Base-by-base conservation (phyloP, 441 rosid genomes). In the Erodium texanum region DNA sequence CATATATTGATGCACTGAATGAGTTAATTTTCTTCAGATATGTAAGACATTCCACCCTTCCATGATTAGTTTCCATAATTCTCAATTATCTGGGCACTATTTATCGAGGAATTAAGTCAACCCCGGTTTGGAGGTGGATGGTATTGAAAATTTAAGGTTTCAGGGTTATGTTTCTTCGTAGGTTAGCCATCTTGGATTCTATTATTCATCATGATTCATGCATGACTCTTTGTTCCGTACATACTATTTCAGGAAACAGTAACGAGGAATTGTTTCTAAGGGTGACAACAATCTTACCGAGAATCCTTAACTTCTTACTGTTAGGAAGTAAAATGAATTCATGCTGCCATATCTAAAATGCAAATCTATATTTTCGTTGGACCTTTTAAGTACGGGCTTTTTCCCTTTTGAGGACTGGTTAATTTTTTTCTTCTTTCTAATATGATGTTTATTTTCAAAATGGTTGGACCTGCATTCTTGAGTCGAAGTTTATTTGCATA, bases 41-140 rank as follows among this genome's bases (percentile, higher is more conserved):
- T 15, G 4, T 48, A 15, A 24, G 64, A 11, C 6, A 54, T 18
- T 9, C 3, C 20, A 10, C 62, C 64, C 14, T 59, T 59, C 7
- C 10, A 14, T 59, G 16, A 22, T 11, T 23, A 12, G 15, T 22
- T 59, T 8, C 64, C 18, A 24, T 61, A 61, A 61, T 61, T 61
- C 64, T 10, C 24, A 6, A 61, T 27, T 27, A 22, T 24, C 34
- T 24, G 2, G 34, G 64, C 64, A 24, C 34, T 23, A 61, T 15
- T 23, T 61, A 61, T 5, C 24, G 18, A 11, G 8, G n/a, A 61
- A 24, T 3, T 61, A 15, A 18, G 64, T 24, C 63, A 22, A 23
- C 64, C 64, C 64, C 24, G n/a, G 34, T 61, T 23, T 61, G 32
- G 62, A 58, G 62, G 62, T 59, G 64, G 64, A 24, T 61, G 34